Conservation (phyloP, 1,139 yeast species). For the Williopsis jadinii region DNA sequence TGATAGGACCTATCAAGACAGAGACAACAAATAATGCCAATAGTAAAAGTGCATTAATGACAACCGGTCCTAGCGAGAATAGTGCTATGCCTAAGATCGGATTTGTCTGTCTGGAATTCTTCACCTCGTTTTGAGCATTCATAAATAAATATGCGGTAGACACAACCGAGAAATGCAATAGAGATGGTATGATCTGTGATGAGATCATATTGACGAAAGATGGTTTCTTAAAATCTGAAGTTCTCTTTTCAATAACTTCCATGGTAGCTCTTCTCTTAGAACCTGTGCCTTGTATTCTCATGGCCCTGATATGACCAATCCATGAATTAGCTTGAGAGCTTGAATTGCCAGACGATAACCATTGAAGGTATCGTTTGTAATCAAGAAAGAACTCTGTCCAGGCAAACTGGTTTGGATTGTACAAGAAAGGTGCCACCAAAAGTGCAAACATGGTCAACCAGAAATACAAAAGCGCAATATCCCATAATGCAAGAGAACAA, state of each 20-base stretch:
- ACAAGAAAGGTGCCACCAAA: slow-evolving; percentile 61
- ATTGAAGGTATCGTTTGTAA: slow-evolving; percentile 60
- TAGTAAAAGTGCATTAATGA: slow-evolving; percentile 34
- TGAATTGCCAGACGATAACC: slow-evolving; percentile 70
- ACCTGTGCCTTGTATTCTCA: slow-evolving; percentile 67
- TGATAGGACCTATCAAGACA: slow-evolving; percentile 38
- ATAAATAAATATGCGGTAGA: slow-evolving; percentile 58
- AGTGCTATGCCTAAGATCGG: slow-evolving; percentile 41
- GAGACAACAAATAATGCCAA: slow-evolving; percentile 36
- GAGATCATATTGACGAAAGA: slow-evolving; percentile 56
- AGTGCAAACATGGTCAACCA: slow-evolving; percentile 64
- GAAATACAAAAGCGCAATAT: slow-evolving; percentile 65
- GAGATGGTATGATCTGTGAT: slow-evolving; percentile 52
- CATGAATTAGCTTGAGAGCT: slow-evolving; percentile 47
- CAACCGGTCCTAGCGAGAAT: slow-evolving; percentile 42
- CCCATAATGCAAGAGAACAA: slow-evolving; percentile 68
- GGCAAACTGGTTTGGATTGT: slow-evolving; percentile 71
- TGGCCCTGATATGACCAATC: slow-evolving; percentile 62
- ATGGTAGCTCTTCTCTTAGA: slow-evolving; percentile 60
- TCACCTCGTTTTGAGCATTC: slow-evolving; percentile 65
- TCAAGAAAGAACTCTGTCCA: slow-evolving; percentile 73
- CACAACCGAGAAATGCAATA: slow-evolving; percentile 52
- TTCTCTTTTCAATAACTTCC: slow-evolving; percentile 56
- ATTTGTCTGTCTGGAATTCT: slow-evolving; percentile 40
- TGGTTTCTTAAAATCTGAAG: slow-evolving; percentile 66